These are phyloP conservation scores for Solanum dulcamara DNA, from an alignment of 257 asterid genomes.

Conservation along the genomic window DNA sequence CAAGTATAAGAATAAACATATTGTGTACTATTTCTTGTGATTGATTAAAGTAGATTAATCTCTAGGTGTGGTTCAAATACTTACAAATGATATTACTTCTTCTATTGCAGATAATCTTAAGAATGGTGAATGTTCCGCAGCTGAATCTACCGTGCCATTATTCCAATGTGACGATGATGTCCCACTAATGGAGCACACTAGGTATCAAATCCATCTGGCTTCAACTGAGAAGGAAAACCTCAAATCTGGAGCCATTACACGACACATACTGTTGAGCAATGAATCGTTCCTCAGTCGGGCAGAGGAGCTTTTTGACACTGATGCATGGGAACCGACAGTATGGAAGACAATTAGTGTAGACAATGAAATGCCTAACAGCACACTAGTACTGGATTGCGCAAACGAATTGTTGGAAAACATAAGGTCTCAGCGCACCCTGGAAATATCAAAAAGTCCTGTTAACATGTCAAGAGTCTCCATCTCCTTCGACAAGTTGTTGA, in stretches of 20 bases:
- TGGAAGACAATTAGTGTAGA: neutral
- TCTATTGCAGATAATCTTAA: slow-evolving; percentile 27
- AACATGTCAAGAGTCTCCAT: neutral
- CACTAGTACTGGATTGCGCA: slow-evolving; percentile 18
- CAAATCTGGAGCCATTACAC: slow-evolving; percentile 4
- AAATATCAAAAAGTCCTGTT: neutral
- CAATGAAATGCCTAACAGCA: neutral
- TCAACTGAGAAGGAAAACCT: slow-evolving; percentile 5
- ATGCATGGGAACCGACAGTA: neutral
- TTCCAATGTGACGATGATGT: slow-evolving; percentile 1
- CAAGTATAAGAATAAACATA: neutral
- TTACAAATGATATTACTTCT: neutral
- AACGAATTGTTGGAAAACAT: slow-evolving; percentile 18
- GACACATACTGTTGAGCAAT: slow-evolving; percentile 26
- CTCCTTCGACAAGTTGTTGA: slow-evolving; percentile 14
- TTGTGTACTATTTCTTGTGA: neutral
- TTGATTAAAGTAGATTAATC: neutral
- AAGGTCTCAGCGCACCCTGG: slow-evolving; percentile 2
- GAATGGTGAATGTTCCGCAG: slow-evolving; percentile 2
- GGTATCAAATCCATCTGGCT: neutral
- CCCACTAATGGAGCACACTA: slow-evolving; percentile 1
- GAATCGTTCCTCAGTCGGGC: slow-evolving; percentile 16
- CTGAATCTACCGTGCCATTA: slow-evolving; percentile 6
- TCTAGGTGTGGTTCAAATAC: neutral
- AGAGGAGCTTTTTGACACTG: slow-evolving; percentile 17